Base-by-base conservation (phyloP, 768 basidiomycete species). In the Vishniacozyma victoriae region DNA sequence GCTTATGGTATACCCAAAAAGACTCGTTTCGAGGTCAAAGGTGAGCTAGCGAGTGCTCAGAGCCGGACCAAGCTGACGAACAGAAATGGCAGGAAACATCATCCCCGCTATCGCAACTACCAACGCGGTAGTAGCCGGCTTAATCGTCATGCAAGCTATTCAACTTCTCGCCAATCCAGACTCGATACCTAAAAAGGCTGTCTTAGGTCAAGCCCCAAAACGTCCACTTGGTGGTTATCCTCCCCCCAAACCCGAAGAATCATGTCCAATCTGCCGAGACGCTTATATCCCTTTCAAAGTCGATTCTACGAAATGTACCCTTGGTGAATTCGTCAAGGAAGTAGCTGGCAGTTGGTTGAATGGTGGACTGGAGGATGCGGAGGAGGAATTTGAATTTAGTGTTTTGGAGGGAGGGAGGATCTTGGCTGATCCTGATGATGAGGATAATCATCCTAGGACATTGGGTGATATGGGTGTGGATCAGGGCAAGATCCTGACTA, bases 31-130 rank as follows among this genome's bases (percentile, higher is more conserved):
- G 85, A 96, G 68, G 83, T 99, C 41, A 99, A 99, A 80, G 90
- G 91, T 87, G 44, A 35, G 72, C 57, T 1, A 1, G 31, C 20
- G 7, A 38, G 9, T 20, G 9, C 11, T 11, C 37, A 9, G 37
- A 38, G 37, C 14, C 37, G 37, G 26, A 15, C 35, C 18, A 26
- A 50, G 27, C 31, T 41, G 38, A 44, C 22, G 9, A 19, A 18
- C 70, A 93, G 92, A 96, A 73, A 97, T 96, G 88, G 95, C 95
- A 0, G 95, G 95, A 9, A 99, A 99, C 72, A 97, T 99, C 62
- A 99, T 97, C 55, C 95, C 95, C 5, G 95, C 95, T 1, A 97
- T 99, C 61, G 95, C 95, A 4, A 99, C 95, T 3, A 99, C 95
- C 19, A 99, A 99, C 69, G 95, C 95, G 9, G 87, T 99, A 71